Conservation (phyloP, 768 basidiomycete species). For the Rhizopogon vesiculosus region DNA sequence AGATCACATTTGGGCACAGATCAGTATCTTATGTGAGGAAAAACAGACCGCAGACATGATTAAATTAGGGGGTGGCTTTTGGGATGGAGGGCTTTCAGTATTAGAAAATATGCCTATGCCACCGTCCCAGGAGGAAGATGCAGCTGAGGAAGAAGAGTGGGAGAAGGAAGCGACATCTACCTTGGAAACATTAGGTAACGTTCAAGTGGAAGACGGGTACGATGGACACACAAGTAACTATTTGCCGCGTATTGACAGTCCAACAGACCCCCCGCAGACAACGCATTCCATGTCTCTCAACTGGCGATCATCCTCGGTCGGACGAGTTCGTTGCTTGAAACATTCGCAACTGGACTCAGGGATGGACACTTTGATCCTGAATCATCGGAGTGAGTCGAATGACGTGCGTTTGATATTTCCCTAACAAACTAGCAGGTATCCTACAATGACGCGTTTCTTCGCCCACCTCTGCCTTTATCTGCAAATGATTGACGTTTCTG, state of each 20-base stretch:
- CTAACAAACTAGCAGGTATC: conserved; percentile 41
- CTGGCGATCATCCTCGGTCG: conserved; percentile 70
- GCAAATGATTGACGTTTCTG: conserved; percentile 70
- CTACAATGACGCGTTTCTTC: conserved; percentile 81
- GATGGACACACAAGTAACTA: conserved; percentile 9
- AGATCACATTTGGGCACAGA: conserved; percentile 91
- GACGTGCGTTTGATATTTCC: conserved; percentile 4
- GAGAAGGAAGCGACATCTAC: conserved; percentile 56
- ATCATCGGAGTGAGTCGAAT: conserved; percentile 50
- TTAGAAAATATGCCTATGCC: conserved; percentile 34
- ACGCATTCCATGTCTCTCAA: conserved; percentile 82
- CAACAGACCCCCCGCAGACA: conserved; percentile 53
- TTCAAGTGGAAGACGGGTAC: conserved; percentile 64
- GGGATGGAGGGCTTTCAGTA: conserved; percentile 60
- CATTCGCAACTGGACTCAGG: conserved; percentile 55
- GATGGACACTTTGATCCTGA: conserved; percentile 43
- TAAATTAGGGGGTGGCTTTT: conserved; percentile 67
- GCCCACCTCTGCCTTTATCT: conserved; percentile 90
- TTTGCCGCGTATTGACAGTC: conserved; percentile 3
- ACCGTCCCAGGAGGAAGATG: conserved; percentile 23
- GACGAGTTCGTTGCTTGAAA: conserved; percentile 63
- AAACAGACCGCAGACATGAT: conserved; percentile 67
- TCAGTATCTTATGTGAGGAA: conserved; percentile 78
- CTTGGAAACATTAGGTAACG: conserved; percentile 52
- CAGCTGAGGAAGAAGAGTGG: conserved; percentile 52